Evolutionary conservation across 2,329 filamentous ascomycete genomes (phyloP), one percentile per base, ranked within the genome.

Genomic region (Stachybotrys chlorohalonatus): DNA sequence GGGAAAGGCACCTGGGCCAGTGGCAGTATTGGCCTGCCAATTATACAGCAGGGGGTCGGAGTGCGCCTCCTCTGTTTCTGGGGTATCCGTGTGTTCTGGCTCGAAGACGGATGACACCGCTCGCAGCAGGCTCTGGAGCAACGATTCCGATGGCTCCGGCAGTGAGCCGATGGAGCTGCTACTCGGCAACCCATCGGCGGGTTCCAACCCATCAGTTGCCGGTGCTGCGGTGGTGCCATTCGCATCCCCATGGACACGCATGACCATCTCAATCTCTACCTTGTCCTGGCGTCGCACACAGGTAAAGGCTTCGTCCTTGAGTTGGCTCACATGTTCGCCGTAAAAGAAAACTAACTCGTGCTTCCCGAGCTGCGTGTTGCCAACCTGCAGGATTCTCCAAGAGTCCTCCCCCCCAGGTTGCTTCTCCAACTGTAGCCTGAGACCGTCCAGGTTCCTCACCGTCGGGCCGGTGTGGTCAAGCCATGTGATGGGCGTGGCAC

Each of bases 341-440:
- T 87, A 80, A 59, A 97, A 81, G 66, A 89, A 89, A 17, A 96
- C 84, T 59, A 86, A 89, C 70, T 97, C 93, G 65, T 97, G 90
- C 51, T 88, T 86, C 5, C 93, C 93, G 4, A 99, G 76, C 1
- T 87, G 82, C 47, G 92, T 81, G 60, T 87, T 89, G 47, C 90
- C 91, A 58, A 96, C 85, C 49, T 88, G 87, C 55, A 87, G 89
- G 47, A 97, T 85, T 54, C 86, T 80, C 78, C 87, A 91, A 31
- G 73, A 69, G 9, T 77, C 69, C 15, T 76, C 71, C 3, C 64
- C 66, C 24, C 73, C 73, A 0, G 78, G 75, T 63, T 89, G 86
- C 31, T 84, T 74, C n/a, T 88, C 78, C 72, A 92, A 80, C 47
- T 83, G 83, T 4, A 92, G 70, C 53, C 80, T 81, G 30, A 86